A percentile compares a stretch with the other conserved stretches of the same genome.
Conservation (phyloP, 2,329 filamentous ascomycete species). For the Fusarium hainanense region DNA sequence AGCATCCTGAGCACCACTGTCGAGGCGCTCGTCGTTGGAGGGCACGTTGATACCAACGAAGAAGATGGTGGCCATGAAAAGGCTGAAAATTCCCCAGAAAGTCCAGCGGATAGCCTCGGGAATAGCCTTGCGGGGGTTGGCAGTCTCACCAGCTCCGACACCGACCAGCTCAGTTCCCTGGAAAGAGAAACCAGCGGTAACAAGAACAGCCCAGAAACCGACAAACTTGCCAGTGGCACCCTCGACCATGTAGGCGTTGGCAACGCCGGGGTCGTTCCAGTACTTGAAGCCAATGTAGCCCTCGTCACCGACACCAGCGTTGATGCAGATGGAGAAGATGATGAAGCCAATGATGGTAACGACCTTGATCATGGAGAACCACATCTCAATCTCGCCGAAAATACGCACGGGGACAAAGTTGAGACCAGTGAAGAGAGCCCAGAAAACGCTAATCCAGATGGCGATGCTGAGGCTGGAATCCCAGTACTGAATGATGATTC, state of each 20-base stretch:
- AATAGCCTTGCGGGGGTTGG: slow-evolving; percentile 77
- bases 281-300: slow-evolving; percentile 80
- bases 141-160: slow-evolving; percentile 81
- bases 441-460: slow-evolving; percentile 80
- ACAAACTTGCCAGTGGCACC: slow-evolving; percentile 71
- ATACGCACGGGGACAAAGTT: slow-evolving; percentile 79
- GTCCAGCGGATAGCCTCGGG: slow-evolving; percentile 79
- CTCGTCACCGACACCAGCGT: slow-evolving; percentile 75
- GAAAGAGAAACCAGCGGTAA: slow-evolving; percentile 76
- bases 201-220: slow-evolving; percentile 75
- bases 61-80: slow-evolving; percentile 74
- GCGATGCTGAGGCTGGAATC: slow-evolving; percentile 69
- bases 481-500: slow-evolving; percentile 83
- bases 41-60: slow-evolving; percentile 79
- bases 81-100: slow-evolving; percentile 77
- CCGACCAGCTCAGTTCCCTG: slow-evolving; percentile 81
- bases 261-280: slow-evolving; percentile 76
- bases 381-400: slow-evolving; percentile 84
- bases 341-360: slow-evolving; percentile 79
- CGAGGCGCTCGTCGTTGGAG: slow-evolving; percentile 66
- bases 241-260: slow-evolving; percentile 67
- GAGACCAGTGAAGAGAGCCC: slow-evolving; percentile 73
- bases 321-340: slow-evolving; percentile 80
- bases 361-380: slow-evolving; percentile 81
- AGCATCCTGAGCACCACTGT: slow-evolving; percentile 65